Base-by-base conservation (phyloP, 345 rosid species). In the Brassica napus region DNA sequence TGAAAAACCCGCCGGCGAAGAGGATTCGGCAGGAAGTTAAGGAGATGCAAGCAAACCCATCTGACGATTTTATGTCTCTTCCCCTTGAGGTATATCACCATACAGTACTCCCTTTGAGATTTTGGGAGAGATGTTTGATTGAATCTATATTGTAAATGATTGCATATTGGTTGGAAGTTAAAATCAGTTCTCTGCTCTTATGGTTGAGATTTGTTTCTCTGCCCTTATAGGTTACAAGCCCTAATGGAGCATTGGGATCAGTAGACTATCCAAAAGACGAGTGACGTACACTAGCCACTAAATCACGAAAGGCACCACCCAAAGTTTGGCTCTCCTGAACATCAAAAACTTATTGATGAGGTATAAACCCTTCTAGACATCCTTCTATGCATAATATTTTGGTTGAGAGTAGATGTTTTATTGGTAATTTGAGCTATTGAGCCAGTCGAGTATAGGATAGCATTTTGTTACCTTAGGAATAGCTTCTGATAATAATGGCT, bases 201-300 rank as follows among this genome's bases (percentile, higher is more conserved):
- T 73, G 26, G 57, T 78, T 54, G 3, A 59, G 4, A 11, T 42
- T 64, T 73, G 39, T 23, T 44, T 80, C 55, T 84, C 88, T 82
- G 98, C 23, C 23, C 23, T 21, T 21, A 21, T 21, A 21, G 23
- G 23, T 21, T 21, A 21, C 23, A 21, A 21, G 23, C 23, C 23
- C 23, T 21, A 21, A 21, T 21, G 23, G 23, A 81, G 98, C 98
- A 24, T 76, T 94, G 76, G 98, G 98, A 32, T 92, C 98, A 2
- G 86, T 92, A 47, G 98, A 94, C 86, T 91, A 90, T 78, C 90
- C 90, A 80, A 90, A 92, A 82, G 97, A 91, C 72, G 98, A 94
- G 82, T 85, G 94, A 73, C 93, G 65, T 65, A 72, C 80, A 23
- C 88, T 94, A 64, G 97, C 98, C 18, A 71, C 88, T 65, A 94